Percentiles rank a stretch among this genome's conserved stretches.
Evolutionary conservation across 2,329 filamentous ascomycete species (phyloP).

Genomic region (Aspergillus glaucus): DNA sequence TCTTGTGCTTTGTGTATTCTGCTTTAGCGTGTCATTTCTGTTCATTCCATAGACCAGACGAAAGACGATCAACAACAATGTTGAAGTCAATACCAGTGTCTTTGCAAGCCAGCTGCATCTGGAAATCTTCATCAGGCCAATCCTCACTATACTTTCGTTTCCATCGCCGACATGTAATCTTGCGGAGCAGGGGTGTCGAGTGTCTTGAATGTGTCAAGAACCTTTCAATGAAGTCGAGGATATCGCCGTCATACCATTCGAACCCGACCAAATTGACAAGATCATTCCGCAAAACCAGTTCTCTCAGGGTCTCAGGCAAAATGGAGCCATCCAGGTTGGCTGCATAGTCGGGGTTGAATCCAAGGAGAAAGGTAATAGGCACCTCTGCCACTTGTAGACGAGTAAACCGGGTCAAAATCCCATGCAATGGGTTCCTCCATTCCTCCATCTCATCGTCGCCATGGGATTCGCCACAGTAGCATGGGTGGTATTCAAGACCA

Average conservation of each 20-base stretch:
- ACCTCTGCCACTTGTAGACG: background rate
- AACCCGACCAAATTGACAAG: background rate
- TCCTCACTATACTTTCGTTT: background rate
- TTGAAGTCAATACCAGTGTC: background rate
- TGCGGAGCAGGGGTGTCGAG: background rate
- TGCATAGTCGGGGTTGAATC: background rate
- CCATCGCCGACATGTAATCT: background rate
- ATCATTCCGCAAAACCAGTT: background rate
- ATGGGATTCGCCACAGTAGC: background rate
- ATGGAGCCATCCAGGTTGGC: background rate
- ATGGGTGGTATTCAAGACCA: conserved; percentile 1
- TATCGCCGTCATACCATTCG: background rate
- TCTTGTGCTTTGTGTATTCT: background rate
- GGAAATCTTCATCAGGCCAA: background rate
- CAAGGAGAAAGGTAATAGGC: background rate
- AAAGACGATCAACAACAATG: background rate
- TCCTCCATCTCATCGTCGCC: background rate
- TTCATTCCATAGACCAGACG: background rate
- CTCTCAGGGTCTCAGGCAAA: background rate
- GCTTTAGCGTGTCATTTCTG: background rate
- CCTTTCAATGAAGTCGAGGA: background rate
- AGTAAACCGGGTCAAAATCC: background rate
- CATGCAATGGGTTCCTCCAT: background rate
- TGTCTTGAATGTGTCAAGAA: background rate
- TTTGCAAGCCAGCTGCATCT: background rate